A percentile compares a stretch with the other conserved stretches of the same genome.
These are phyloP conservation scores for Wickerhamomyces sydowiorum DNA, from an alignment of 805 yeast species.

Conservation along the genomic window DNA sequence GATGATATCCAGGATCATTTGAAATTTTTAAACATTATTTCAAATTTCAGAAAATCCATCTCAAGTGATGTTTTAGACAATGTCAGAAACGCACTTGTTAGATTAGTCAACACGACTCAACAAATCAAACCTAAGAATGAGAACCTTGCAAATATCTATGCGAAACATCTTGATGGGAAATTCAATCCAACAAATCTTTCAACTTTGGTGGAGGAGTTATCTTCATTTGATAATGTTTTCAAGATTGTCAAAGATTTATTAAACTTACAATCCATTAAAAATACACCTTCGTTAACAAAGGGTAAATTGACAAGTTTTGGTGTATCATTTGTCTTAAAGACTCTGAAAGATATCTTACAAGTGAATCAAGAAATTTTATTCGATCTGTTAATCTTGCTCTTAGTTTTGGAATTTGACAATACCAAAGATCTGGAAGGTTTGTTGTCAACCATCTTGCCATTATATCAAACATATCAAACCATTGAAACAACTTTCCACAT, in stretches of 20 bases:
- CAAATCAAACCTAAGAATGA: slow-evolving; percentile 28
- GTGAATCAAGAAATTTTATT: slow-evolving; percentile 26
- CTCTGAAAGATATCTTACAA: slow-evolving; percentile 23
- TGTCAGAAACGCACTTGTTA: slow-evolving; percentile 30
- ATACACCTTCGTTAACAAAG: slow-evolving; percentile 4
- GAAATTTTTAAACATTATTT: slow-evolving; percentile 26
- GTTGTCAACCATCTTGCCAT: slow-evolving; percentile 12
- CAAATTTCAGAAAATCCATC: slow-evolving; percentile 35
- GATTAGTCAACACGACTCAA: slow-evolving; percentile 30
- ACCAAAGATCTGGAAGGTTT: slow-evolving; percentile 12
- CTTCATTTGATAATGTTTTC: slow-evolving; percentile 30
- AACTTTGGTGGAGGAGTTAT: slow-evolving; percentile 34
- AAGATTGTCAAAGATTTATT: slow-evolving; percentile 32
- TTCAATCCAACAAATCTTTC: slow-evolving; percentile 34
- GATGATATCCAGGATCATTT: slow-evolving; percentile 18
- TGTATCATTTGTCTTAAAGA: slow-evolving; percentile 19
- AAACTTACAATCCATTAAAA: slow-evolving; percentile 18
- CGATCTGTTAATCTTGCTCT: slow-evolving; percentile 27
- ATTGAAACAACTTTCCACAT: slow-evolving; percentile 11
- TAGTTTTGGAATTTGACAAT: slow-evolving; percentile 32
- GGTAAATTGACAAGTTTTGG: slow-evolving; percentile 19
- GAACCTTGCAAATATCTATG: slow-evolving; percentile 31
- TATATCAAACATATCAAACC: slow-evolving; percentile 15
- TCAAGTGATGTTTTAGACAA: slow-evolving; percentile 29
- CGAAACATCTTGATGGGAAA: slow-evolving; percentile 32